Evolutionary conservation across 352 stramenopile species (phyloP).

Genomic region (Phytopythium delawarense): DNA sequence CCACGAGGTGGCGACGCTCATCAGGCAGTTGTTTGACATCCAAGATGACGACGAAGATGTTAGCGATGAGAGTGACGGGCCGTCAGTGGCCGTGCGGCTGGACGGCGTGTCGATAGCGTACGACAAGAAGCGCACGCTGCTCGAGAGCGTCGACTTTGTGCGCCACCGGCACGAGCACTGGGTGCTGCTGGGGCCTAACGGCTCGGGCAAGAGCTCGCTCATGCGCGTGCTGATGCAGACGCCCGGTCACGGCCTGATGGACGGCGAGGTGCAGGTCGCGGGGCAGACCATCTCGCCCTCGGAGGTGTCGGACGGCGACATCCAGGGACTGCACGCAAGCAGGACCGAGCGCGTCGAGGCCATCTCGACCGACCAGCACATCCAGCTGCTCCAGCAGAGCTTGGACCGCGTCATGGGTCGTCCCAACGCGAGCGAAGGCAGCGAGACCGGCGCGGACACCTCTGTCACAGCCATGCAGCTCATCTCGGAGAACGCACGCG

Average conservation of each 20-base stretch:
- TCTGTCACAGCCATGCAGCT: constrained; percentile 25
- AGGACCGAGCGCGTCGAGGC: constrained; percentile 40
- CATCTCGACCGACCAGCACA: constrained; percentile 89
- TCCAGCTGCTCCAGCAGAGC: constrained; percentile 61
- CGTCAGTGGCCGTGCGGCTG: constrained; percentile 27
- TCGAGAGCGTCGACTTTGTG: constrained; percentile 51
- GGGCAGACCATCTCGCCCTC: constrained; percentile 20
- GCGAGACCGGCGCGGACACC: not conserved
- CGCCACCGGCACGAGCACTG: constrained; percentile 55
- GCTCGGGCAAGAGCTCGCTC: constrained; percentile 73
- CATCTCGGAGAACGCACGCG: constrained; percentile 35
- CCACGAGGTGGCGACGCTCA: constrained; percentile 24
- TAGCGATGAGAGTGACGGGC: not conserved
- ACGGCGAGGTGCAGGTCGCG: constrained; percentile 36
- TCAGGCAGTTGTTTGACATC: constrained; percentile 36
- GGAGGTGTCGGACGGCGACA: not conserved
- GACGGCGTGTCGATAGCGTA: constrained; percentile 59
- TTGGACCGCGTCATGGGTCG: constrained; percentile 11
- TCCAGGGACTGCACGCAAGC: constrained; percentile 9
- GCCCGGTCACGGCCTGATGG: constrained; percentile 38
- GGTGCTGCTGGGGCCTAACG: constrained; percentile 65
- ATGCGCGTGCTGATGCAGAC: constrained; percentile 71
- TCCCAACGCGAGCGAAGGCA: not conserved
- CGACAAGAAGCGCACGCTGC: constrained; percentile 33
- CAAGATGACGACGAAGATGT: not conserved